Evolutionary conservation across 139 green algal species (phyloP).

Genomic region (Micractinium sp.): DNA sequence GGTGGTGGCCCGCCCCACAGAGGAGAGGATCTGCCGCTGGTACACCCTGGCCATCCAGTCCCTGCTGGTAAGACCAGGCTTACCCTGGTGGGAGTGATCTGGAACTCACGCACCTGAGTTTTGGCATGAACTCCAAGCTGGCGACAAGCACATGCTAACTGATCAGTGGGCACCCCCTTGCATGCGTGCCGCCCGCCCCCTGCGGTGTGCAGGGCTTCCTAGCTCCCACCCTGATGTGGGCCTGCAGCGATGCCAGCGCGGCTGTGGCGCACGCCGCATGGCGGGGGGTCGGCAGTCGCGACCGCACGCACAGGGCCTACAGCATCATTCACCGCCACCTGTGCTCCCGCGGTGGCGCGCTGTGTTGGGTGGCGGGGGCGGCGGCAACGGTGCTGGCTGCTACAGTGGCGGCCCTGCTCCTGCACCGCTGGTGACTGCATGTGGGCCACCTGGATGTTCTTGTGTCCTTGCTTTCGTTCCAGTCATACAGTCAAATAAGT

Average conservation of each 20-base stretch:
- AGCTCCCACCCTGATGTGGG: neutral
- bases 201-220: neutral
- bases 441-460: neutral
- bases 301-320: neutral
- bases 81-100: no score
- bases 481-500: no score
- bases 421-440: neutral
- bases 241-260: neutral
- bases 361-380: neutral
- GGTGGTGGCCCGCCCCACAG: neutral
- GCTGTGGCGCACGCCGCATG: neutral
- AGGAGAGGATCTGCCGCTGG: neutral
- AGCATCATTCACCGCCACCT: neutral
- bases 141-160: no score
- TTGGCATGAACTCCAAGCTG: no score
- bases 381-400: neutral
- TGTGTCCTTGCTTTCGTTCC: no score
- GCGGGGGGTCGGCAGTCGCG: neutral
- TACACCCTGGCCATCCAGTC: neutral
- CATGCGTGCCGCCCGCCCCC: no score
- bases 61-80: neutral
- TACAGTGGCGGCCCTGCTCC: neutral
- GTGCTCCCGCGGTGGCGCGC: neutral
- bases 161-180: no score
- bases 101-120: no score